Evolutionary conservation across 2,329 filamentous ascomycete genomes (phyloP).

Genomic region (Apiospora saccharicola): DNA sequence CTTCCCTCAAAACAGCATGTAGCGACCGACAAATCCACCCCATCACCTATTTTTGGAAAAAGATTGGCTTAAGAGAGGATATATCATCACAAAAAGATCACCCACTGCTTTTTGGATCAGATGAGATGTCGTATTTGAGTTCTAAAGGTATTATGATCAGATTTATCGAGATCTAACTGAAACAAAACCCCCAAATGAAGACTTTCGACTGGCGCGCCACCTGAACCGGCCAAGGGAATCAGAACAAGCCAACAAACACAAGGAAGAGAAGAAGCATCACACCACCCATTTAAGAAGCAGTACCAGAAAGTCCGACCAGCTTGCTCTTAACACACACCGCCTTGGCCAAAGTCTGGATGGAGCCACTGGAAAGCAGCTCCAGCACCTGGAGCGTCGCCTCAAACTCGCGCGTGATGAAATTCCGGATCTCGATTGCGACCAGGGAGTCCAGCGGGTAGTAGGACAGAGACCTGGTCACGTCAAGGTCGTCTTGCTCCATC

Average conservation of each 20-base stretch:
- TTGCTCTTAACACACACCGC: constrained; percentile 57
- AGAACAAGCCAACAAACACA: not conserved
- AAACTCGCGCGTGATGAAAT: constrained; percentile 58
- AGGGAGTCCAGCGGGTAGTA: constrained; percentile 57
- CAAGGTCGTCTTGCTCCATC: constrained; percentile 57
- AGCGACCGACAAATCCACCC: not conserved
- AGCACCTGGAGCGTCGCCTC: constrained; percentile 61
- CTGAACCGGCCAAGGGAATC: not conserved
- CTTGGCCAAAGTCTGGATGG: constrained; percentile 56
- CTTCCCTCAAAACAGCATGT: not conserved
- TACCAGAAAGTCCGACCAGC: constrained; percentile 41
- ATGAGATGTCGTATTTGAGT: not conserved
- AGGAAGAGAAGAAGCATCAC: not conserved
- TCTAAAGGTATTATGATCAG: not conserved
- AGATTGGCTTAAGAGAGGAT: not conserved
- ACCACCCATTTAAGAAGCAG: not conserved
- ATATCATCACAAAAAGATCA: not conserved
- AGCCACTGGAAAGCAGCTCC: constrained; percentile 61
- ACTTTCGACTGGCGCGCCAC: not conserved
- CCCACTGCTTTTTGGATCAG: not conserved
- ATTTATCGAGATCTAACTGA: not conserved
- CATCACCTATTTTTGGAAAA: not conserved
- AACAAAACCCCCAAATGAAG: not conserved
- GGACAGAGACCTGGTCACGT: constrained; percentile 50
- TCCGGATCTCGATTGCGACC: constrained; percentile 58